phyloP scores from a whole-genome alignment of 1,284 basidiomycete species.

The Marasmius oreades region DNA sequence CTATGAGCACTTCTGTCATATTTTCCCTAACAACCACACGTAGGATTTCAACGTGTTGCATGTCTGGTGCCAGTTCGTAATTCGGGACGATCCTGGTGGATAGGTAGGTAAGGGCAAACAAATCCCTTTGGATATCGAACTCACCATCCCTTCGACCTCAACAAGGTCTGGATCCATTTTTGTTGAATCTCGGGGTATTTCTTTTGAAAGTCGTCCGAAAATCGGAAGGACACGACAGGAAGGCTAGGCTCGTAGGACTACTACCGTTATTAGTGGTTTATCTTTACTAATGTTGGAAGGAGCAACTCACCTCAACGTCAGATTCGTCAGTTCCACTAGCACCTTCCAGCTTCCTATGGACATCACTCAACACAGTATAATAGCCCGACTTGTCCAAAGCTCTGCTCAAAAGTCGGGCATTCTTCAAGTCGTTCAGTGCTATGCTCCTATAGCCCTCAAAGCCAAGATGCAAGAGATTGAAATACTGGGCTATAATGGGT shows the following conservation, averaged over 20 bases:
- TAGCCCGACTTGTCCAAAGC: constrained; percentile 82
- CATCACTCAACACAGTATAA: constrained; percentile 73
- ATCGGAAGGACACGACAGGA: constrained; percentile 90
- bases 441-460: constrained; percentile 79
- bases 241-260: constrained; percentile 75
- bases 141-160: constrained; percentile 76
- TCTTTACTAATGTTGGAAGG: neutral
- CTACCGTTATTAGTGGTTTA: constrained; percentile 3
- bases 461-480: constrained; percentile 85
- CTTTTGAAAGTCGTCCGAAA: constrained; percentile 74
- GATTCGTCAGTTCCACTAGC: constrained; percentile 40
- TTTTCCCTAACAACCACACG: constrained; percentile 85
- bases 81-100: constrained; percentile 76
- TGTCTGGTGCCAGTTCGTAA: constrained; percentile 74
- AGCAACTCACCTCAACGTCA: constrained; percentile 48
- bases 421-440: constrained; percentile 76
- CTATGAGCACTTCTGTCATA: constrained; percentile 61
- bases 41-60: constrained; percentile 74
- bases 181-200: constrained; percentile 78
- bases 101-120: neutral
- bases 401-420: constrained; percentile 82
- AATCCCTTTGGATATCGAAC: too few relatives aligned
- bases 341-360: constrained; percentile 49
- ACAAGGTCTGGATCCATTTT: constrained; percentile 83
- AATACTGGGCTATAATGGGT: constrained; percentile 91